phyloP scores from a whole-genome alignment of 2,329 filamentous ascomycete genomes.

The Aspergillus pseudotamarii region DNA sequence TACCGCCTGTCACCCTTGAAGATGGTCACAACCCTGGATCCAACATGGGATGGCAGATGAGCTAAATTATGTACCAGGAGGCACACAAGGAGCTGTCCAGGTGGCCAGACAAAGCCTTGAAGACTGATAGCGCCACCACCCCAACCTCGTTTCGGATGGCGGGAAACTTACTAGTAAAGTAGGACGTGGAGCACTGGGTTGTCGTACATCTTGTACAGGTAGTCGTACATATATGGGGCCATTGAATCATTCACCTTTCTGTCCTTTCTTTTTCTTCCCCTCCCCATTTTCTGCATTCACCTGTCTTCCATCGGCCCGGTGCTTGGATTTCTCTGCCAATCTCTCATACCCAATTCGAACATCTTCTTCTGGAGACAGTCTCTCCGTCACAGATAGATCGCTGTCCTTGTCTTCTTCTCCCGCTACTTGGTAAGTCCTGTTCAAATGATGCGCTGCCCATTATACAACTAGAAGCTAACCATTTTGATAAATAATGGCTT shows the following conservation, averaged over 20 bases:
- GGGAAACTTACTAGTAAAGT: constrained; percentile 1
- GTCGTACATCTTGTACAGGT: constrained; percentile 18
- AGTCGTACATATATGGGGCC: constrained; percentile 22
- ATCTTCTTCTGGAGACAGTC: not conserved
- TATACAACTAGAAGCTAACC: not conserved
- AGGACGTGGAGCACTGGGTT: constrained; percentile 4
- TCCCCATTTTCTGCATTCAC: not conserved
- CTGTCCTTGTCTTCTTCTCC: not conserved
- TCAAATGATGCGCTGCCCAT: not conserved
- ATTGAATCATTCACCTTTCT: constrained; percentile 7
- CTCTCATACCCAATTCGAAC: not conserved
- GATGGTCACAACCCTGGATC: not conserved
- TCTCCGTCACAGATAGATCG: not conserved
- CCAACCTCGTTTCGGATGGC: constrained; percentile 18
- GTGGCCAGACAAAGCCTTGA: constrained; percentile 21
- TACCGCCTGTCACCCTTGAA: not conserved
- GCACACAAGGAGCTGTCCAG: constrained; percentile 9
- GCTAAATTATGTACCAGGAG: constrained; percentile 2
- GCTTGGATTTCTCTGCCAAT: not conserved
- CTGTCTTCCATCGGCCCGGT: not conserved
- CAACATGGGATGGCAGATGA: not conserved
- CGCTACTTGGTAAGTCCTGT: not conserved
- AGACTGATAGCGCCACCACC: constrained; percentile 26
- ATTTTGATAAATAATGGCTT: not conserved
- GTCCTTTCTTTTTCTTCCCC: not conserved